phyloP scores from a whole-genome alignment of 2,329 filamentous ascomycete species.

The Aspergillus hiratsukae region DNA sequence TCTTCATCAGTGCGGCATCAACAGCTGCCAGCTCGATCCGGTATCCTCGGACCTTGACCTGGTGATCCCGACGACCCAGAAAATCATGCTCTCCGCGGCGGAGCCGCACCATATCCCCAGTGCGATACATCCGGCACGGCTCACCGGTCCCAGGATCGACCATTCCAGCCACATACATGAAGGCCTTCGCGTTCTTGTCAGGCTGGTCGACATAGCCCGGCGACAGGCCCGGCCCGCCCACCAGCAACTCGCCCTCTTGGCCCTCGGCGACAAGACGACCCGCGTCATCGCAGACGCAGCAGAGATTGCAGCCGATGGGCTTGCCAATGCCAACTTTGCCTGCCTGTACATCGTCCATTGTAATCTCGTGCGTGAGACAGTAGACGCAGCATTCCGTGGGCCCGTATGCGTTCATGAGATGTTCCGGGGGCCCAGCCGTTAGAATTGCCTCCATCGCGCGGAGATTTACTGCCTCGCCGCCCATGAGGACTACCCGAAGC shows the following conservation, averaged over 20 bases:
- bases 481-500: not conserved
- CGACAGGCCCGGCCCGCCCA: slow-evolving; percentile 9
- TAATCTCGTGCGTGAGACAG: slow-evolving; percentile 13
- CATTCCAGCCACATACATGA: slow-evolving; percentile 66
- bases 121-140: slow-evolving; percentile 62
- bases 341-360: slow-evolving; percentile 4
- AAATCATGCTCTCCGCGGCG: slow-evolving; percentile 62
- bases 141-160: slow-evolving; percentile 49
- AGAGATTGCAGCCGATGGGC: slow-evolving; percentile 3
- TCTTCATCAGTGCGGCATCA: slow-evolving; percentile 48
- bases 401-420: slow-evolving; percentile 21
- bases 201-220: slow-evolving; percentile 57
- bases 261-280: slow-evolving; percentile 6
- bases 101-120: slow-evolving; percentile 72
- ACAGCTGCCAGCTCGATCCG: slow-evolving; percentile 86
- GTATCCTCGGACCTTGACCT: slow-evolving; percentile 89
- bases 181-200: slow-evolving; percentile 63
- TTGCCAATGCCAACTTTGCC: no score
- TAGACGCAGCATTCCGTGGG: slow-evolving; percentile 20
- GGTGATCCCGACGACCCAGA: slow-evolving; percentile 70
- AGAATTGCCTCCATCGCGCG: slow-evolving; percentile 13
- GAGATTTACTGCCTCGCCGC: slow-evolving; percentile 17
- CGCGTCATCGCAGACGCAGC: slow-evolving; percentile 11
- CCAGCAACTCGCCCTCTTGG: slow-evolving; percentile 16
- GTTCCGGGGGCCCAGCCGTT: slow-evolving; percentile 9